Base-by-base conservation (phyloP, 2,329 filamentous ascomycete genomes). In the Pseudocercospora cruenta region DNA sequence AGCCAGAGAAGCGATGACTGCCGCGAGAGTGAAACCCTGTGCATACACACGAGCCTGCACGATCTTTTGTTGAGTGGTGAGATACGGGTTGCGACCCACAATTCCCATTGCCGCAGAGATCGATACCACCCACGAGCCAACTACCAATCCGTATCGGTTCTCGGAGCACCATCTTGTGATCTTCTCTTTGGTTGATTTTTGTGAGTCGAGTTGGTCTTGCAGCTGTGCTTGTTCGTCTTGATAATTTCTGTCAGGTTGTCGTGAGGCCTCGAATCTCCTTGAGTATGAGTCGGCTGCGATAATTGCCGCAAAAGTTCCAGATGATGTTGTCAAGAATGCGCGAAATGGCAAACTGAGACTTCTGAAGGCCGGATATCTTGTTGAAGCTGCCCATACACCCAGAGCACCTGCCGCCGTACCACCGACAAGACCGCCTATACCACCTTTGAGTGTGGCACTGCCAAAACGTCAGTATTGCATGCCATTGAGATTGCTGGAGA, bases 21-120 rank as follows among this genome's bases (percentile, higher is more conserved):
- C 92, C 69, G 90, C 91, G 55, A 97, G 83, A 4, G 94, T 96
- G 73, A 96, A 82, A 5, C 91, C 93, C 83, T 97, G 94, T 3
- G 94, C 94, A 80, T 97, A 97, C 70, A 97, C 91, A 86, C 94
- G 90, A 24, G 93, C 94, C 85, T 97, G 94, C 16, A 97, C 94
- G 22, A 97, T 82, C 85, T 97, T 97, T 84, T 97, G 94, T 67
- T 86, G 82, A 1, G 88, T 89, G 58, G 86, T 87, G 55, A 96
- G 84, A 77, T 90, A 91, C 70, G 87, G 89, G 78, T 92, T 92
- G 69, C 92, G 87, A 75, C 90, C 88, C 69, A 97, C 93, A 31
- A 96, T 78, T 63, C 84, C 88, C 71, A 95, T 86, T 4, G 92
- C 90, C 49, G 90, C 80, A 66, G 85, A 88, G 88, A 97, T 94